Evolutionary conservation across 1,284 basidiomycete species (phyloP).

Genomic region (Chondrostereum purpureum): DNA sequence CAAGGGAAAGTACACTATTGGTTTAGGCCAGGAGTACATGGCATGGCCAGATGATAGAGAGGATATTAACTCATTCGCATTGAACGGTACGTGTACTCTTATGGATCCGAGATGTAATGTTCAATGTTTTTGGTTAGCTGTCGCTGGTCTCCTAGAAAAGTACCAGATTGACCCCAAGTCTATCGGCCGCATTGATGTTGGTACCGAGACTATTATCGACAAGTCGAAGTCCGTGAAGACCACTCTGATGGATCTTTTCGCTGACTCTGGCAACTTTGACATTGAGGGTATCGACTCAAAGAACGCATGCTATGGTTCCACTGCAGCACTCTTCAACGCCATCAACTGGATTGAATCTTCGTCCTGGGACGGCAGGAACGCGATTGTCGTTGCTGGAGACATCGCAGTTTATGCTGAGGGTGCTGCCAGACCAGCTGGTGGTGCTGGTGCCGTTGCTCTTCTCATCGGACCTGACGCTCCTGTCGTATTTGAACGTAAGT

Average conservation of each 20-base stretch:
- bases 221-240: constrained; percentile 99
- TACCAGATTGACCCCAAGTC: constrained; percentile 95
- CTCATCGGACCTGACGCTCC: constrained; percentile 96
- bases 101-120: constrained; percentile 5
- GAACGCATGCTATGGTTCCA: constrained; percentile 99
- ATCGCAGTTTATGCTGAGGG: constrained; percentile 99
- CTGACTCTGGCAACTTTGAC: constrained; percentile 87
- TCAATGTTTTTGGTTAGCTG: constrained; percentile 45
- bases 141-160: constrained; percentile 85
- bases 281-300: constrained; percentile 99
- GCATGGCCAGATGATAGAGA: constrained; percentile 95
- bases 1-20: constrained; percentile 98
- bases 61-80: constrained; percentile 97
- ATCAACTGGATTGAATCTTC: constrained; percentile 95
- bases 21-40: constrained; percentile 98
- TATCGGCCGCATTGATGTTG: constrained; percentile 96
- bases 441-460: constrained; percentile 93
- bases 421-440: constrained; percentile 90
- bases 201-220: constrained; percentile 99
- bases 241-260: constrained; percentile 96
- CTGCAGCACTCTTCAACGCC: constrained; percentile 96
- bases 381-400: constrained; percentile 95
- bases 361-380: constrained; percentile 98
- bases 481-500: constrained; percentile 90
- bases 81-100: constrained; percentile 71